These are phyloP conservation scores for Lasiosphaeris hirsuta DNA, from an alignment of 495 filamentous ascomycete species.

Conservation along the genomic window DNA sequence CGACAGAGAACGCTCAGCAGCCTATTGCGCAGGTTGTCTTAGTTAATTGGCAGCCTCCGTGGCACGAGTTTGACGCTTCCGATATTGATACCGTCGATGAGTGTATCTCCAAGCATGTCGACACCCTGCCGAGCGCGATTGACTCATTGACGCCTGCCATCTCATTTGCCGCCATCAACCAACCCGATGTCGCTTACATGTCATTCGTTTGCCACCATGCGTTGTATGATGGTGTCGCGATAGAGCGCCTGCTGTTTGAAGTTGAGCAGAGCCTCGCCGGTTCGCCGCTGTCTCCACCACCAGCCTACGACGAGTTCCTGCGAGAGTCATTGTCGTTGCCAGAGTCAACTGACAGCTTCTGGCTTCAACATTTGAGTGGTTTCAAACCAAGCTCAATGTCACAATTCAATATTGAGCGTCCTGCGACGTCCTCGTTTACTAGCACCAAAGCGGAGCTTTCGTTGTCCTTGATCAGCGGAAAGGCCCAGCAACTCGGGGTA, in stretches of 20 bases:
- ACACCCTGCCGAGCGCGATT: slow-evolving; percentile 26
- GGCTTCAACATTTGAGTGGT: slow-evolving; percentile 50
- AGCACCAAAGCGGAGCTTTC: slow-evolving; percentile 13
- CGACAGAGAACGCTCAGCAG: slow-evolving; percentile 46
- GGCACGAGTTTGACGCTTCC: slow-evolving; percentile 29
- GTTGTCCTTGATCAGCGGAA: slow-evolving; percentile 44
- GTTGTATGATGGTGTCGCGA: slow-evolving; percentile 73
- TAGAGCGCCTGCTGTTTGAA: slow-evolving; percentile 62
- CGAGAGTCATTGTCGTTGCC: slow-evolving; percentile 23
- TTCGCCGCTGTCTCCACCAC: slow-evolving; percentile 38
- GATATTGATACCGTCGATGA: slow-evolving; percentile 23
- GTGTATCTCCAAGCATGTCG: slow-evolving; percentile 22
- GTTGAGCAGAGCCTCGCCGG: slow-evolving; percentile 52
- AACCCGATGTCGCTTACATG: slow-evolving; percentile 35
- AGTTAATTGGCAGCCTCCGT: slow-evolving; percentile 24
- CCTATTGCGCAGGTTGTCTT: slow-evolving; percentile 61
- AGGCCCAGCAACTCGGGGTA: slow-evolving; percentile 49
- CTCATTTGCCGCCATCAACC: slow-evolving; percentile 32
- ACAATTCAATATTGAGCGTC: slow-evolving; percentile 1
- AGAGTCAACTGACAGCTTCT: slow-evolving; percentile 54
- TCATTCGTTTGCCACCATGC: slow-evolving; percentile 72
- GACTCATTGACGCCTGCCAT: slow-evolving; percentile 35
- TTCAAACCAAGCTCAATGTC: slow-evolving; percentile 48
- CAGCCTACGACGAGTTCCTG: slow-evolving; percentile 45
- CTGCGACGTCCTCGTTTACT: neutral